Base-by-base conservation (phyloP, 176 grass and related monocot genomes). In the Alloteropsis semialata region DNA sequence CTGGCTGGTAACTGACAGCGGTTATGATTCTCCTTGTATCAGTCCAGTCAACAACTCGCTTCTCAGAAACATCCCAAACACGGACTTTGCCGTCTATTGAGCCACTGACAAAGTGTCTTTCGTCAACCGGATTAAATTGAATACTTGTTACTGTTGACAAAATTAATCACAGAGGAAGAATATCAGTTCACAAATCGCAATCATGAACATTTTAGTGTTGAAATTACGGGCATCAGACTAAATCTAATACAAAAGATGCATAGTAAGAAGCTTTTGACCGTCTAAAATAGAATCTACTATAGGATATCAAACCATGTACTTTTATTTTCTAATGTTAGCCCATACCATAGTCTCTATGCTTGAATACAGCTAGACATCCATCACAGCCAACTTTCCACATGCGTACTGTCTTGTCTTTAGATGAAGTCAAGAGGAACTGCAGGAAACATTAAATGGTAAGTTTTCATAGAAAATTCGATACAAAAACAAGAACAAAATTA, bases 51-150 rank as follows among this genome's bases (percentile, higher is more conserved):
- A 86, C 78, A 9, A 97, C 91, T 33, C 89, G 86, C 64, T 85
- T 97, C 10, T 97, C 91, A 49, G 36, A 84, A 88, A 88, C 85
- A 87, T 76, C 76, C 94, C 94, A 97, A 70, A 91, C 67, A 21
- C 91, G 91, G 27, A 91, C 84, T 88, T 97, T 97, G 3, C 91
- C 87, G 27, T 97, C 94, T 83, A 93, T 89, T 24, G 94, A 97
- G 21, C 94, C 94, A 18, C 86, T 97, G 39, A 91, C 80, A 12
- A 97, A 97, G 66, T 89, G 85, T 42, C 60, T 75, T 57, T 91
- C 91, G 61, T 93, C 82, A 39, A 84, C 58, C 10, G 94, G 94
- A 73, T 89, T 89, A 84, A 88, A 97, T 15, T 93, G 91, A 84
- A 97, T 79, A 45, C 89, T 81, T 58, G 94, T 93, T 33, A 97